phyloP scores from a whole-genome alignment of 2,329 filamentous ascomycete species.

The Fusarium drepaniforme region DNA sequence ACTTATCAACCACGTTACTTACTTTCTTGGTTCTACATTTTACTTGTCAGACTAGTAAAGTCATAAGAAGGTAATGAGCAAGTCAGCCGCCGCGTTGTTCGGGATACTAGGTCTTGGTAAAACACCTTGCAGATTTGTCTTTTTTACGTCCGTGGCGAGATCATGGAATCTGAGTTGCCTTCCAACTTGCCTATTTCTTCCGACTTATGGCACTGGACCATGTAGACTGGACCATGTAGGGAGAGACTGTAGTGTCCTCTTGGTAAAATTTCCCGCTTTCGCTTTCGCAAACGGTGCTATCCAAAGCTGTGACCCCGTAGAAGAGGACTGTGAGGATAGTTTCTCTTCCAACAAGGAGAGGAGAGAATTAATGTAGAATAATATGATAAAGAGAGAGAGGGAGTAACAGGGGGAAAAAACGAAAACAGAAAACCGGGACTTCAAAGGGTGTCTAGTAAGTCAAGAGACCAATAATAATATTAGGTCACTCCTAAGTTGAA shows the following conservation, averaged over 20 bases:
- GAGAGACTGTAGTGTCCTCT: not conserved
- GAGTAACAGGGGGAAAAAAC: not conserved
- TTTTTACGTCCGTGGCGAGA: not conserved
- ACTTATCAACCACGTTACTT: too few relatives aligned
- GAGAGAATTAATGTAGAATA: not conserved
- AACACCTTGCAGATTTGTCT: not conserved
- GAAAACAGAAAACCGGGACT: not conserved
- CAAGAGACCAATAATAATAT: not conserved
- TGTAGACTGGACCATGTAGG: not conserved
- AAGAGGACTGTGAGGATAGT: not conserved
- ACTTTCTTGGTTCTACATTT: too few relatives aligned
- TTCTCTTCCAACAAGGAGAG: not conserved
- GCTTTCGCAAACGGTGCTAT: not conserved
- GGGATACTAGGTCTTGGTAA: not conserved
- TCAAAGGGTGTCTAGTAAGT: not conserved
- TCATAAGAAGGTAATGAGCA: not conserved
- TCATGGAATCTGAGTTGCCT: not conserved
- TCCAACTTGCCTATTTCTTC: not conserved
- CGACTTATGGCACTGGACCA: not conserved
- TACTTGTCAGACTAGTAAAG: too few relatives aligned
- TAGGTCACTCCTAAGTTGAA: not conserved
- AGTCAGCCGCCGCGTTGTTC: too few relatives aligned
- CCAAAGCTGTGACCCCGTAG: not conserved
- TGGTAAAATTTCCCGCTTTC: not conserved
- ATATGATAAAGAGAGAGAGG: too few relatives aligned